phyloP scores from a whole-genome alignment of 2,329 filamentous ascomycete genomes.

The Sarocladium kiliense region DNA sequence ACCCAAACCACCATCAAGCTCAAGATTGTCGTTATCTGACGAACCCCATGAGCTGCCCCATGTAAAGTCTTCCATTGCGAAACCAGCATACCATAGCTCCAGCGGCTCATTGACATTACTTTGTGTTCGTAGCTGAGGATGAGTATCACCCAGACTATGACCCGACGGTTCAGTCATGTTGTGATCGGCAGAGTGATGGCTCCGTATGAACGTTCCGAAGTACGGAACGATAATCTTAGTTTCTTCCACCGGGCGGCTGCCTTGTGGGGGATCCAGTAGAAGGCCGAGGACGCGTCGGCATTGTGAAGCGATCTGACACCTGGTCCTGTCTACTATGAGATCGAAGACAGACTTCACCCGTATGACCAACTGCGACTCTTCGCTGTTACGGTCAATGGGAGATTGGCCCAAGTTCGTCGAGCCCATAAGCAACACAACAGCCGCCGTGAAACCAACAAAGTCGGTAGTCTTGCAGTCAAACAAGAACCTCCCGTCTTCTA shows the following conservation, averaged over 20 bases:
- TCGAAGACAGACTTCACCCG: neutral
- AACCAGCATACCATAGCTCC: neutral
- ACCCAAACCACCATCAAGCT: neutral
- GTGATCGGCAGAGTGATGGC: neutral
- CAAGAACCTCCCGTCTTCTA: slow-evolving; percentile 21
- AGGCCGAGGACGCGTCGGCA: neutral
- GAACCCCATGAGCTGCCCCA: neutral
- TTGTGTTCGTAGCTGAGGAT: neutral
- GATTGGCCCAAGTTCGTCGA: neutral
- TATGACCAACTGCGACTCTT: neutral
- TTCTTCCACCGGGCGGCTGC: neutral
- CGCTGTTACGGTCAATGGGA: neutral
- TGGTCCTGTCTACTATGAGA: neutral
- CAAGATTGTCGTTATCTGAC: neutral
- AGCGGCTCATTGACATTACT: neutral
- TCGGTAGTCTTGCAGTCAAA: slow-evolving; percentile 42
- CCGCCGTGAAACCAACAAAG: slow-evolving; percentile 39
- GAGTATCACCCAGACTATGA: neutral
- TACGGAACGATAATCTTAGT: neutral
- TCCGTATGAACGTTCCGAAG: neutral
- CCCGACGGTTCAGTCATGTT: neutral
- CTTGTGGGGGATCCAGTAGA: neutral
- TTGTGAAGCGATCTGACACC: neutral
- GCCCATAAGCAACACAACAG: slow-evolving; percentile 36
- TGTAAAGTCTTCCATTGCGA: neutral